phyloP scores from a whole-genome alignment of 768 basidiomycete genomes.

The Podaxis mareebaensis region DNA sequence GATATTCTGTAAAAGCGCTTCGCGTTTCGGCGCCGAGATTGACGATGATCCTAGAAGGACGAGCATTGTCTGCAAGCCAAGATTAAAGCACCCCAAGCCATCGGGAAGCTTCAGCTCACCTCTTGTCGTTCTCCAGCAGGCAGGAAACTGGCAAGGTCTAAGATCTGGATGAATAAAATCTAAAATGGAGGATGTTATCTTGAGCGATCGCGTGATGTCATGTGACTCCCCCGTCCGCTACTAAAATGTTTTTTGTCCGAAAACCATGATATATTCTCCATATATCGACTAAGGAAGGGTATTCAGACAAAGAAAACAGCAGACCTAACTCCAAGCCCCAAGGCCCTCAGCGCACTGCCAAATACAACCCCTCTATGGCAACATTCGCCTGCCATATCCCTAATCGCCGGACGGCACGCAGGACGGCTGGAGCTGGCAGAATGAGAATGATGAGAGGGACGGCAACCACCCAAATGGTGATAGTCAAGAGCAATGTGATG shows the following conservation, averaged over 20 bases:
- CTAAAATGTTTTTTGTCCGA: neutral
- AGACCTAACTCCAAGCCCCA: too few species aligned
- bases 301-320: neutral
- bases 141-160: neutral
- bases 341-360: constrained; percentile 17
- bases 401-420: constrained; percentile 63
- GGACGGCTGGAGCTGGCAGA: constrained; percentile 65
- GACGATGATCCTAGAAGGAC: constrained; percentile 77
- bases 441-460: constrained; percentile 60
- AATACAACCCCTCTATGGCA: constrained; percentile 70
- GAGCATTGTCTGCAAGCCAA: constrained; percentile 54
- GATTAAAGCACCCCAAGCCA: neutral
- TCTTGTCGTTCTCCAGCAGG: neutral
- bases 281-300: neutral
- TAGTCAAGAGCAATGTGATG: constrained; percentile 67
- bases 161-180: neutral
- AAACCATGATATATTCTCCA: neutral
- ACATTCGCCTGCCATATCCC: constrained; percentile 85
- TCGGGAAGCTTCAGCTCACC: neutral
- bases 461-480: constrained; percentile 55
- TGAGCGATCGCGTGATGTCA: constrained; percentile 1
- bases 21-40: constrained; percentile 69
- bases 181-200: neutral
- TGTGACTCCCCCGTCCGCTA: neutral
- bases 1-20: constrained; percentile 61